A percentile compares a stretch with the other conserved stretches of the same genome.
phyloP scores from a whole-genome alignment of 805 yeast species.

The Pichia heedii region DNA sequence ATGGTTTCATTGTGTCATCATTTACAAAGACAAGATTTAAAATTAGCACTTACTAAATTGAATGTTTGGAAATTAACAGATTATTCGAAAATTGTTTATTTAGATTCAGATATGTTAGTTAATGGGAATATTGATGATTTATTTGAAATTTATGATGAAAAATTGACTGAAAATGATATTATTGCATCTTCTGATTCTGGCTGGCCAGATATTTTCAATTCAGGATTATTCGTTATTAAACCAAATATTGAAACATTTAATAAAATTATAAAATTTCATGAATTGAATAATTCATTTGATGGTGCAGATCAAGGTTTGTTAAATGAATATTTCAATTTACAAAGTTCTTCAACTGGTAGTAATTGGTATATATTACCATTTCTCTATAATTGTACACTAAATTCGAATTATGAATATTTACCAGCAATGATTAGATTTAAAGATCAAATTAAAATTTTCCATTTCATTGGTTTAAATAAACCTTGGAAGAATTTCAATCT shows the following conservation, averaged over 20 bases:
- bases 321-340: conserved; percentile 55
- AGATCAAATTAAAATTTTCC: conserved; percentile 41
- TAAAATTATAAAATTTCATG: conserved; percentile 29
- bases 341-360: conserved; percentile 14
- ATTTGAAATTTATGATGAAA: conserved; percentile 16
- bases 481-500: conserved; percentile 21
- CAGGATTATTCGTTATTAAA: conserved; percentile 58
- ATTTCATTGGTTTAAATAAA: conserved; percentile 61
- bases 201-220: conserved; percentile 85
- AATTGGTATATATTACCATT: conserved; percentile 73
- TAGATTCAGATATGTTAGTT: conserved; percentile 51
- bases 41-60: conserved; percentile 42
- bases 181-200: conserved; percentile 75
- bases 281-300: conserved; percentile 43
- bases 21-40: conserved; percentile 25
- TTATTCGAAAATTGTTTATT: conserved; percentile 42
- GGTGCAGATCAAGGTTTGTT: conserved; percentile 91
- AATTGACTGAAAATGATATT: conserved; percentile 19
- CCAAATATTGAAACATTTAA: conserved; percentile 40
- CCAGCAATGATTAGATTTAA: conserved; percentile 25
- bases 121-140: conserved; percentile 28
- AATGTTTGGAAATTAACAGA: conserved; percentile 39
- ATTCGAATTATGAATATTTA: conserved; percentile 27
- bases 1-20: conserved; percentile 12
- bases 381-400: conserved; percentile 68